Base-by-base conservation (phyloP, 1,284 basidiomycete genomes). In the Leccinum pseudoinsigne region DNA sequence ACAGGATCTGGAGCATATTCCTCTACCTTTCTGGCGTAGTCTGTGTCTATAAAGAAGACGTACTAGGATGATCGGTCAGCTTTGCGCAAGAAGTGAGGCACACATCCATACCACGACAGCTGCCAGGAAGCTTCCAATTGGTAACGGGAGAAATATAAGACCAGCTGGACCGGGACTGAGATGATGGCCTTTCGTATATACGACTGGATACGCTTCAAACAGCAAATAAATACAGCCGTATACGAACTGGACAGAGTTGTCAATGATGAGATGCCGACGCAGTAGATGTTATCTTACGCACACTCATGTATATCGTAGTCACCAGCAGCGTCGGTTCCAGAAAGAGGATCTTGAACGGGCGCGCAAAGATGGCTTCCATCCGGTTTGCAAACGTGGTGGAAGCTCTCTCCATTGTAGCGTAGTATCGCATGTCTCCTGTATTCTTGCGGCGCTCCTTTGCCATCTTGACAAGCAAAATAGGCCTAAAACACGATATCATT, bases 241-340 rank as follows among this genome's bases (percentile, higher is more conserved):
- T 10, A 88, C 76, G 60, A 88, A 81, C 86, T 86, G 66, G 69
- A 72, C 9, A 71, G 67, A n/a, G 67, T 23, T 36, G 38, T 67
- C 59, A 58, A 55, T 67, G 57, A 58, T 28, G 36, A 54, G 31
- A 56, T 16, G 31, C 7, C 14, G 61, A 58, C n/a, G 3, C 50
- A 16, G 18, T n/a, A 73, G 0, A 75, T 75, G 56, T 51, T 5
- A 61, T 45, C 14, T 11, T 14, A 79, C 84, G 68, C 67, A 88
- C 81, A 60, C 84, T 85, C 79, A 85, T 81, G 76, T 92, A 94
- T 8, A 87, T 50, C 0, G 90, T 93, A 51, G 90, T 77, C 10
- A 86, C 83, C 9, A 90, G 75, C 8, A 95, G 77, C 85, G 94
- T 93, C 0, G 92, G 92, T 72, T 95, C 93, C n/a, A 78, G 77